Conservation (phyloP, 2,329 filamentous ascomycete species). For the Talaromyces sp. region DNA sequence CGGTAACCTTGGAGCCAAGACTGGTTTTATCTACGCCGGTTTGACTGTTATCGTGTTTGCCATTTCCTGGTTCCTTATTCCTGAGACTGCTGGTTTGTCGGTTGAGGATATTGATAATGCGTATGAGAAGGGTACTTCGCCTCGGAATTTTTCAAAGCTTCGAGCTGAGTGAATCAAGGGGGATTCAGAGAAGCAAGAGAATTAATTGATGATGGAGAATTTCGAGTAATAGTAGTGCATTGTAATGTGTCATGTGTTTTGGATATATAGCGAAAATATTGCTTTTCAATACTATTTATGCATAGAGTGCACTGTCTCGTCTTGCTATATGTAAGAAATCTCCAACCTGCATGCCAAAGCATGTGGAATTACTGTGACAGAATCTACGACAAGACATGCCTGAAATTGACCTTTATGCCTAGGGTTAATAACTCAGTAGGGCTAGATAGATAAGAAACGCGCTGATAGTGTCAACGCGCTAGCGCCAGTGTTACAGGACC, state of each 20-base stretch:
- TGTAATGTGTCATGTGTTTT: neutral
- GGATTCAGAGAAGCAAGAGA: neutral
- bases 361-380: neutral
- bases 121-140: neutral
- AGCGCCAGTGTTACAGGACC: neutral
- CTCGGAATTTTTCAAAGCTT: neutral
- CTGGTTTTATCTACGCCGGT: neutral
- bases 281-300: neutral
- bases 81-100: neutral
- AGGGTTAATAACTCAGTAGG: neutral
- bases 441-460: neutral
- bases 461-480: neutral
- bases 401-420: neutral
- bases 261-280: neutral
- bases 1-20: constrained; percentile 40
- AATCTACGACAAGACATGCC: neutral
- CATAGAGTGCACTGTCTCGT: neutral
- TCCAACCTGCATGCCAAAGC: neutral
- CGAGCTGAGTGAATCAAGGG: neutral
- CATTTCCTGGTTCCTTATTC: neutral
- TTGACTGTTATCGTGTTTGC: neutral
- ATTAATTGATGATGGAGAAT: neutral
- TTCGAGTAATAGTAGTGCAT: neutral
- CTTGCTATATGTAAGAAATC: neutral
- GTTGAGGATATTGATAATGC: constrained; percentile 4